These are phyloP conservation scores for Termitomyces sp. DNA, from an alignment of 768 basidiomycete species.

Conservation along the genomic window DNA sequence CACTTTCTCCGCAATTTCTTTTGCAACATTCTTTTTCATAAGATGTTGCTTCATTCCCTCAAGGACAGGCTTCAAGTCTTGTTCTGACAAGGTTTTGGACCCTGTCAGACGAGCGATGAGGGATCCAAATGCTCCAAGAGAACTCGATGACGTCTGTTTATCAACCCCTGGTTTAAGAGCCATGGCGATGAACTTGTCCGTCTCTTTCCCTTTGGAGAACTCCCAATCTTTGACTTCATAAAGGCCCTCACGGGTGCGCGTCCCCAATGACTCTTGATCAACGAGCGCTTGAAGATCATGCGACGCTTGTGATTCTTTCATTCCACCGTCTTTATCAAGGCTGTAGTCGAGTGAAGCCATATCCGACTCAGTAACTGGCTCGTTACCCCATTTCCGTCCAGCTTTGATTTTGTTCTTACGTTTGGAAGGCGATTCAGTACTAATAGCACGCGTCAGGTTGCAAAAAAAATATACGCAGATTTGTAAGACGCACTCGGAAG, in stretches of 20 bases:
- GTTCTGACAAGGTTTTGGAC: conserved; percentile 73
- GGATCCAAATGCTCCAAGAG: conserved; percentile 64
- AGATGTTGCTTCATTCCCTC: conserved; percentile 96
- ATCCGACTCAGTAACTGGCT: conserved; percentile 73
- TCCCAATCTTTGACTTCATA: conserved; percentile 79
- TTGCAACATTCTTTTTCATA: conserved; percentile 98
- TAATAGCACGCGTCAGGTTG: conserved; percentile 18
- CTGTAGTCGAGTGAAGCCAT: conserved; percentile 95
- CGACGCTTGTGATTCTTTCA: conserved; percentile 24
- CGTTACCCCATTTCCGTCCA: conserved; percentile 92
- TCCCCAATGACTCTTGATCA: conserved; percentile 72
- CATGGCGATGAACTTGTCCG: conserved; percentile 51
- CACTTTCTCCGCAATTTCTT: conserved; percentile 90
- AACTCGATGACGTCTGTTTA: conserved; percentile 32
- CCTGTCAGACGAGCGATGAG: conserved; percentile 86
- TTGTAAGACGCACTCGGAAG: conserved; percentile 59
- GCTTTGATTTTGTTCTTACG: conserved; percentile 62
- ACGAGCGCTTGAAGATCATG: conserved; percentile 59
- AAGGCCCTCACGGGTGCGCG: conserved; percentile 63
- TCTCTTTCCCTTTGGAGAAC: conserved; percentile 44
- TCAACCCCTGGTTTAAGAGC: conserved; percentile 45
- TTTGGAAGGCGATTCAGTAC: conserved; percentile 60
- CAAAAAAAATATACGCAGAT: neutral
- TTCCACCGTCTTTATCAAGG: conserved; percentile 42
- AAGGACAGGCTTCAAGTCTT: conserved; percentile 83